Evolutionary conservation across 2,329 filamentous ascomycete species (phyloP), one percentile per base, ranked within the genome.

Genomic region (Epichloe festucae): DNA sequence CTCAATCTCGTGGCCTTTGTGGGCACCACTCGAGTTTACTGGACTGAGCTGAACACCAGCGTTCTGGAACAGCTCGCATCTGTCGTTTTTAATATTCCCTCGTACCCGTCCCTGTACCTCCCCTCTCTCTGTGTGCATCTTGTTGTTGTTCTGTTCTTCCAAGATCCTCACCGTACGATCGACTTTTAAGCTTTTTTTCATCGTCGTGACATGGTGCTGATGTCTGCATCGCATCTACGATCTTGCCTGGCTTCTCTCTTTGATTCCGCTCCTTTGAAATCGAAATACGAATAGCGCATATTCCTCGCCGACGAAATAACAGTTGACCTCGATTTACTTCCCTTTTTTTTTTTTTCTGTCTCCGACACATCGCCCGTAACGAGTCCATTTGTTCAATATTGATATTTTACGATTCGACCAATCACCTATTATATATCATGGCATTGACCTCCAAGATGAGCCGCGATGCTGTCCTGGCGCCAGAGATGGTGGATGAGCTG

Each of bases 401-500:
- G 8, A 35, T 11, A 27, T 15, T 23, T 5, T 19, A n/a, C 46
- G 19, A 40, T 14, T 11, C 21, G 0, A n/a, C 17, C 19, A 15
- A 42, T 14, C 15, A n/a, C 12, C 2, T 3, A 27, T n/a, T 10
- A 42, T 38, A 44, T 34, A 23, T 21, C n/a, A 46, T 50, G 51
- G 47, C 43, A 38, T 34, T 43, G 19, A n/a, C 14, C 14, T 21
- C 5, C 38, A 52, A 40, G n/a, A 67, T 68, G 70, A 62, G 62
- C 53, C 72, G 72, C 56, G 70, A 75, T 57, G 59, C 58, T 27
- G 60, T 74, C 51, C 56, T 79, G 42, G 65, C 72, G 23, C 64
- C 71, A 35, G 62, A 62, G n/a, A 67, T 69, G 52, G 68, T 82
- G 56, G 70, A 77, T 58, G 65, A 59, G 38, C 64, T 77, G 65